Conservation (phyloP, 2,329 filamentous ascomycete species). For the Epichloe festucae region DNA sequence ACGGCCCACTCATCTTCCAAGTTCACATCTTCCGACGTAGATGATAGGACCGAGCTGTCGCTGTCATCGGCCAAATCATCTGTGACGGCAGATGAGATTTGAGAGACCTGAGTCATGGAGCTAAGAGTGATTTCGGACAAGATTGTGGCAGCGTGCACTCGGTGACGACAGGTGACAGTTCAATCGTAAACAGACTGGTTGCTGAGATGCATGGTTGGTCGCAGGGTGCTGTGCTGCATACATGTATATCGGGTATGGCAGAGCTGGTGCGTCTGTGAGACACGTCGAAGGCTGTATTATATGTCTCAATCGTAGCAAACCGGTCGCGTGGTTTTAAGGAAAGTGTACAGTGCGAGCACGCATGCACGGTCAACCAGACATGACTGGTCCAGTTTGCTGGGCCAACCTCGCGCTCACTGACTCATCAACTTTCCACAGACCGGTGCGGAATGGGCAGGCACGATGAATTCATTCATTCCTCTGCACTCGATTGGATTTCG, state of each 20-base stretch:
- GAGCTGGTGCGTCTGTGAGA: not conserved
- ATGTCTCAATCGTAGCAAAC: no score
- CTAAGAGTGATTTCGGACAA: not conserved
- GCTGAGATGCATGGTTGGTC: not conserved
- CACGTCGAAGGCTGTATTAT: no score
- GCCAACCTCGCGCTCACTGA: no score
- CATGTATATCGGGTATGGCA: not conserved
- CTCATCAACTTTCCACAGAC: no score
- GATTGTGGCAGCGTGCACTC: not conserved
- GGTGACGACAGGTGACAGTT: not conserved
- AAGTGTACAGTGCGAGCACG: not conserved
- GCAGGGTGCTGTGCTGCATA: not conserved
- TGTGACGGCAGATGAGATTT: not conserved
- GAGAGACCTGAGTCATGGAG: not conserved
- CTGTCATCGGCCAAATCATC: constrained; percentile 4
- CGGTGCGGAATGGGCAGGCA: no score
- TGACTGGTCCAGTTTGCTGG: no score
- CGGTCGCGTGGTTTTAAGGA: no score
- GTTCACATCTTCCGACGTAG: constrained; percentile 17
- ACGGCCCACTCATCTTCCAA: constrained; percentile 35
- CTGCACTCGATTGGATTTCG: no score
- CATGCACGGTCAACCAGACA: not conserved
- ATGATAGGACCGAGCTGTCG: constrained; percentile 20
- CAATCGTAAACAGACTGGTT: not conserved
- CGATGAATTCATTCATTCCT: no score